Base-by-base conservation (phyloP, 2,329 filamentous ascomycete genomes). In the Dactylella cylindrospora region DNA sequence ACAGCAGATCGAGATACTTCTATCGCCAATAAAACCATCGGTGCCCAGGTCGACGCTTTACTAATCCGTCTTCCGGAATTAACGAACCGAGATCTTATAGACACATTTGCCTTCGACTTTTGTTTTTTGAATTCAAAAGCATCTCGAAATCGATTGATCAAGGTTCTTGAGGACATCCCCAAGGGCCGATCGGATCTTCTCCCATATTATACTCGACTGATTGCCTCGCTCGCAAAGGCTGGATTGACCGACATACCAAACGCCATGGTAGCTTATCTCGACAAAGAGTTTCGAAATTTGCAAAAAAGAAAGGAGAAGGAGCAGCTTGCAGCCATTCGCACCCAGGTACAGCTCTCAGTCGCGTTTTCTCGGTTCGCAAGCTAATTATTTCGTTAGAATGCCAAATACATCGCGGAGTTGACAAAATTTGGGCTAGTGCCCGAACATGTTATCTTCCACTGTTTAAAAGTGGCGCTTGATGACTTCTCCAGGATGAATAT, bases 401-500 rank as follows among this genome's bases (percentile, higher is more conserved):
- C 64, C 32, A 67, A 94, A n/a, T 98, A 98, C 72, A 82, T 98
- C 44, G 90, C 93, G 5, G 93, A 98, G 74, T 76, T 98, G 70
- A 98, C 93, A 59, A 98, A 98, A 71, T 98, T 98, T 70, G 91
- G 93, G 25, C 89, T 96, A 25, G 93, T 98, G 6, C 93, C 94
- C 0, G 93, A 98, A 73, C 93, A 98, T 73, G 91, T 98, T 66
- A 94, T 98, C 49, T 98, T 98, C 71, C 93, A 98, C 71, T 98
- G 93, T 71, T 82, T 98, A 68, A 98, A 96, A 73, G 91, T 98
- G 72, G 94, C 91, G 67, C 76, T 98, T 22, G 93, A 98, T 69
- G 93, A 98, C 70, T 98, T 98, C 71, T 96, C 93, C 2, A 83
- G 91, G 64, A 96, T 96, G 87, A 98, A 98, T 70, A 96, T 98